Base-by-base conservation (phyloP, 805 yeast species). In the Wickerhamomyces ciferrii region DNA sequence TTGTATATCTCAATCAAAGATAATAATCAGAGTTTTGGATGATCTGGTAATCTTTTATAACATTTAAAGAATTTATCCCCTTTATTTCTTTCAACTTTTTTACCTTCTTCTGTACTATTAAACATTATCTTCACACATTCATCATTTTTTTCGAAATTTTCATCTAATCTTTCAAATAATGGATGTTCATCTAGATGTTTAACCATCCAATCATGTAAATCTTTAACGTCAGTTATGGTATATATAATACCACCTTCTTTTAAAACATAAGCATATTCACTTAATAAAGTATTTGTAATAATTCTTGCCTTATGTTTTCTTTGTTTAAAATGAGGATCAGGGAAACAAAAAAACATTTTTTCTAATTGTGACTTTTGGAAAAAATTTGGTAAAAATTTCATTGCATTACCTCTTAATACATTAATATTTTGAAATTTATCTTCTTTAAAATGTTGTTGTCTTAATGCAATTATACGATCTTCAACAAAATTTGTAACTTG, bases 291-390 rank as follows among this genome's bases (percentile, higher is more conserved):
- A 53, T 82, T 84, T 45, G 99, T 91, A 53, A 94, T 79, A 60
- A 94, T 94, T 71, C 99, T 78, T 7, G 97, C 97, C 74, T 94
- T 94, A 69, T 94, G 99, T 63, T 94, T 94, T 61, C 98, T 77
- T 67, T 89, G 96, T 65, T 94, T 94, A 74, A 94, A 94, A 66
- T 94, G 99, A 8, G 99, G 99, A 67, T 94, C 99, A n/a, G 99
- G 99, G 77, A 94, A 94, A 66, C 99, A 94, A 71, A 94, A 94
- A 70, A 94, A 94, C 78, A 94, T 87, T 72, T 92, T 94, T 31
- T 84, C 79, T 43, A 91, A 70, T 63, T 90, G 97, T 7, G 82
- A 81, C 65, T 84, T 84, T 48, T 75, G 71, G 69, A 94, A 94
- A 65, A 94, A 94, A 65, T 94, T 94, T 20, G 99, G 98, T 51